phyloP scores from a whole-genome alignment of 164 flowering plant species.

The Platanus orientalis region DNA sequence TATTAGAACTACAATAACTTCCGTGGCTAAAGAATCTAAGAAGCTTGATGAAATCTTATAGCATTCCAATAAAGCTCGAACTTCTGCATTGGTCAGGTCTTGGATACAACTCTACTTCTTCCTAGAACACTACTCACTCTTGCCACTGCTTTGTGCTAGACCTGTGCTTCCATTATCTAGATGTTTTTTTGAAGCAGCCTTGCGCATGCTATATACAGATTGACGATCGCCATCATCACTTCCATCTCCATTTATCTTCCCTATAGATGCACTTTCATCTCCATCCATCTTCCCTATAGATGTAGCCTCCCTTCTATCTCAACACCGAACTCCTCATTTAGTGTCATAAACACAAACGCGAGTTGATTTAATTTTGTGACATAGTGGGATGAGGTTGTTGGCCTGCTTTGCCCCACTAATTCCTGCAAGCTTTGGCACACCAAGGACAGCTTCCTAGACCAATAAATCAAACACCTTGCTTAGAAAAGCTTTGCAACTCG shows the following conservation, averaged over 20 bases:
- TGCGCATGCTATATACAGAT: conserved; percentile 97
- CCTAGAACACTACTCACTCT: conserved; percentile 82
- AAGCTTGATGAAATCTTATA: too few relatives aligned
- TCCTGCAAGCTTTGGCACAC: conserved; percentile 89
- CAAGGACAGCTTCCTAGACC: conserved; percentile 85
- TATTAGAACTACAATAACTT: too few relatives aligned
- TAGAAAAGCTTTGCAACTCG: conserved; percentile 74
- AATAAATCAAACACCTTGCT: conserved; percentile 64
- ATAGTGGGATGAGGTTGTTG: conserved; percentile 81
- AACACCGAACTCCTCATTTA: conserved; percentile 63
- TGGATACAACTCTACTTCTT: conserved; percentile 23
- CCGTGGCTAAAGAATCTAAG: too few relatives aligned
- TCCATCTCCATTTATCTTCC: conserved; percentile 99
- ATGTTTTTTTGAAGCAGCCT: conserved; percentile 90
- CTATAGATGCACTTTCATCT: too few relatives aligned
- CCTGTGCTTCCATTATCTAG: conserved; percentile 53
- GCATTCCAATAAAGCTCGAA: too few relatives aligned
- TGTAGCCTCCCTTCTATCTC: conserved; percentile 77
- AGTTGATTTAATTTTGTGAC: conserved; percentile 70
- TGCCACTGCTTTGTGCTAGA: conserved; percentile 83
- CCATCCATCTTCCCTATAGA: conserved; percentile 81
- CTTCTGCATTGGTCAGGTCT: too few relatives aligned
- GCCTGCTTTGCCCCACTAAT: conserved; percentile 85
- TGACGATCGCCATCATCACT: conserved; percentile 92
- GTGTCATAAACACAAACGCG: conserved; percentile 55